A percentile compares a stretch with the other conserved stretches of the same genome.
Evolutionary conservation across 352 stramenopile species (phyloP).

Genomic region (Phytophthora brassicae): DNA sequence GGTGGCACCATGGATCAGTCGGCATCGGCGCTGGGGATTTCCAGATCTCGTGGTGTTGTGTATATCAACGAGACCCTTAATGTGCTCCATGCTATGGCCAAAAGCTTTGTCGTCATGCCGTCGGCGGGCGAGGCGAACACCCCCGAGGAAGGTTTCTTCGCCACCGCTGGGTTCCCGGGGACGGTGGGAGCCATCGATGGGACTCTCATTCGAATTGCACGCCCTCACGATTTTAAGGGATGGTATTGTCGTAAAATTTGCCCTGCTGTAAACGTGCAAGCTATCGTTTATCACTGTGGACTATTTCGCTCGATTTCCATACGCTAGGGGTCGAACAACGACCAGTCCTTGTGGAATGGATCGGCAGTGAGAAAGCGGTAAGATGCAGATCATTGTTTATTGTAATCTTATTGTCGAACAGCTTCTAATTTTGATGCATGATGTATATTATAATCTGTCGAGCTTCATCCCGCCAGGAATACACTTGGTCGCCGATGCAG

Average conservation of each 20-base stretch:
- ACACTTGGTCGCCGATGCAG: conserved; percentile 8
- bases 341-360: conserved; percentile 25
- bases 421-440: neutral
- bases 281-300: conserved; percentile 12
- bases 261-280: conserved; percentile 22
- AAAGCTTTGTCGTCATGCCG: neutral
- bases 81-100: conserved; percentile 1
- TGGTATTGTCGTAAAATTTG: conserved; percentile 24
- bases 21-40: conserved; percentile 13
- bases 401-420: no score
- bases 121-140: neutral
- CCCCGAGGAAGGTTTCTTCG: conserved; percentile 1
- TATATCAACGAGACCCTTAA: conserved; percentile 23
- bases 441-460: neutral
- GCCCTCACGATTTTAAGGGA: conserved; percentile 19
- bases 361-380: conserved; percentile 16
- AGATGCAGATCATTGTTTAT: neutral
- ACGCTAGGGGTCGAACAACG: conserved; percentile 14
- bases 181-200: conserved; percentile 11
- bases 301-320: conserved; percentile 24
- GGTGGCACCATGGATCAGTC: conserved; percentile 14
- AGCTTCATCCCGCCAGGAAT: conserved; percentile 6
- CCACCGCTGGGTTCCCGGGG: conserved; percentile 12
- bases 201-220: conserved; percentile 12
- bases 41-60: conserved; percentile 7